Conservation (phyloP, 2,329 filamentous ascomycete species). For the Cladosporium sp. region DNA sequence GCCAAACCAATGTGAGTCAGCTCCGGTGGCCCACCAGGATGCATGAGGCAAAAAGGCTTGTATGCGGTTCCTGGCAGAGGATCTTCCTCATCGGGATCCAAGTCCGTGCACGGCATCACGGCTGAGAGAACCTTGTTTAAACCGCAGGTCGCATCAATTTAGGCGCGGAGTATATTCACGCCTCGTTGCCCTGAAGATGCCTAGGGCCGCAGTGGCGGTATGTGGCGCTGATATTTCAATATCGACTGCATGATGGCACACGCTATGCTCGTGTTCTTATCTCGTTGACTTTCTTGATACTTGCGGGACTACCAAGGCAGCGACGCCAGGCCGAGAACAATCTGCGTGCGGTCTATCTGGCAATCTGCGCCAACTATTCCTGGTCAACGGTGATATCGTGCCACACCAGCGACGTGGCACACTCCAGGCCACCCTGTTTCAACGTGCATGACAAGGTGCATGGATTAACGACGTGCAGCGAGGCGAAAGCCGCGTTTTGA, state of each 20-base stretch:
- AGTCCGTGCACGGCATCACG: conserved; percentile 6
- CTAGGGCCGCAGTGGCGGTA: not conserved
- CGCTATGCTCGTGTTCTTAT: conserved; percentile 2
- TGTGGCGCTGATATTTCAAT: conserved; percentile 2
- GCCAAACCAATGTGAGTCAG: not conserved
- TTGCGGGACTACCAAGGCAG: not conserved
- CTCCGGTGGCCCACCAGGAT: not conserved
- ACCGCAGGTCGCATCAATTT: conserved; percentile 3
- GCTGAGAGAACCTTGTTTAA: conserved; percentile 7
- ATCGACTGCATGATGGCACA: conserved; percentile 10
- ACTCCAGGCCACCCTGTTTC: not conserved
- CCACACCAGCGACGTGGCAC: not conserved
- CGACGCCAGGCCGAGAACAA: not conserved
- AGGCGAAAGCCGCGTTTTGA: not conserved
- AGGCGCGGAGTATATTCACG: conserved; percentile 3
- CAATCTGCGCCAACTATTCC: not conserved
- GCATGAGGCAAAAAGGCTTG: conserved; percentile 6
- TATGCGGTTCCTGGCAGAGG: conserved; percentile 9
- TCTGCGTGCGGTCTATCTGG: not conserved
- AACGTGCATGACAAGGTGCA: not conserved
- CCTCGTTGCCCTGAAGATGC: not conserved
- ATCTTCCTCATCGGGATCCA: not conserved
- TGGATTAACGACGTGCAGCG: not conserved
- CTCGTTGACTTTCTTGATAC: not conserved
- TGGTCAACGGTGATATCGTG: not conserved